Evolutionary conservation across 2,329 filamentous ascomycete species (phyloP), one percentile per base, ranked within the genome.

Genomic region (Esteya vermicola): DNA sequence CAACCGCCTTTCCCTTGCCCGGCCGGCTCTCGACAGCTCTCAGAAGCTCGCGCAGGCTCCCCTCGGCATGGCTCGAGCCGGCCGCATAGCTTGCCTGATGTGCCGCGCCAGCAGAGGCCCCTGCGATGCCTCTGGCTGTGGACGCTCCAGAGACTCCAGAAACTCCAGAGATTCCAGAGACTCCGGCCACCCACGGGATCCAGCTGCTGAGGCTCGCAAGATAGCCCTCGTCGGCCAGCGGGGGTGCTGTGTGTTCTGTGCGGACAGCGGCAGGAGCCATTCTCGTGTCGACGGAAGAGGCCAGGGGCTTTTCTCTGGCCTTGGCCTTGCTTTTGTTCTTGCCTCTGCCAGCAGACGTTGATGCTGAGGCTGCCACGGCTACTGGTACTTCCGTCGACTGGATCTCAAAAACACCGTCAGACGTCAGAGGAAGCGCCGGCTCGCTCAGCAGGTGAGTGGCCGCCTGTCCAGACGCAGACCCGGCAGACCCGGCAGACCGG

Each of bases 371-470:
- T n/a, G n/a, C n/a, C n/a, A n/a, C n/a, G n/a, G n/a, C n/a, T n/a
- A n/a, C 26, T 27, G 34, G 21, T 8, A 16, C 21, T 21, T 18
- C 14, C 20, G 5, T 21, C 8, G 10, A 9, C 6, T 21, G 33
- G 18, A 68, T 65, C 41, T 68, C 61, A 1, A 72, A 55, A 39
- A 70, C 62, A 40, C 59, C 69, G 22, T 56, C 66, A 0, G 71
- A 75, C 2, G 70, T 74, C 47, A 72, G 68, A 2, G 74, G 72
- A 16, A 64, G 52, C n/a, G 72, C 70, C 4, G 68, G 73, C 39
- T 70, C 64, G 47, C 74, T 65, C 7, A 75, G 55, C 10, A 78
- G 58, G 16, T 60, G 61, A 2, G 58, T 58, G 8, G 62, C 56
- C 16, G n/a, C 22, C 14, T 18, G 21, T 3, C 16, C 30, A 1